Conservation (phyloP, 345 rosid genomes). For the Euphorbia peplus region DNA sequence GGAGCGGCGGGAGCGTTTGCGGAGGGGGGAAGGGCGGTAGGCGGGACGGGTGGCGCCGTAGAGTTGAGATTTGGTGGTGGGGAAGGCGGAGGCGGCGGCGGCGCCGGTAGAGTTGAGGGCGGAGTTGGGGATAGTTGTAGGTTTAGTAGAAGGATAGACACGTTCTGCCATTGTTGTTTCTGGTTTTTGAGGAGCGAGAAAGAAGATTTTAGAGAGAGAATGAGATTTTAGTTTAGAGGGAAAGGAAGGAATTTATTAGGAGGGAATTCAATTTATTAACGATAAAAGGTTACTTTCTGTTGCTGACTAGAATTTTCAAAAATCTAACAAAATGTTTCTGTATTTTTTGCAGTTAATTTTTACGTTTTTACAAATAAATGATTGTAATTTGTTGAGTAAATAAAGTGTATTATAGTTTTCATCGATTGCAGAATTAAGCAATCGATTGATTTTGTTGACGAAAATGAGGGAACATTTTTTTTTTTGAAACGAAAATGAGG, state of each 20-base stretch:
- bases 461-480: too few species aligned
- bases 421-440: too few species aligned
- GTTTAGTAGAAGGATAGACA: conserved; percentile 60
- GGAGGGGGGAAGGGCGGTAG: conserved; percentile 65
- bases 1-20: conserved; percentile 46
- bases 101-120: conserved; percentile 22
- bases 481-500: too few species aligned
- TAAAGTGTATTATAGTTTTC: too few species aligned
- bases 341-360: too few species aligned
- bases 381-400: too few species aligned
- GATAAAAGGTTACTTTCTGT: too few species aligned
- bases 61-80: conserved; percentile 65
- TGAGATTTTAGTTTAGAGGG: not conserved
- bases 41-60: conserved; percentile 66
- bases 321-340: too few species aligned
- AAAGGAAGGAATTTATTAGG: not conserved
- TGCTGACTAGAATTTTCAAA: too few species aligned
- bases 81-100: conserved; percentile 42
- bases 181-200: conserved; percentile 7
- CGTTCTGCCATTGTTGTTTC: conserved; percentile 49
- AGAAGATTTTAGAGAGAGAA: not conserved
- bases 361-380: too few species aligned
- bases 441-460: too few species aligned
- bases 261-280: too few species aligned
- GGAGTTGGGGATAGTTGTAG: conserved; percentile 31